Percentiles rank a stretch among this genome's conserved stretches.
These are phyloP conservation scores for Desmodesmus armatus DNA, from an alignment of 139 green algal genomes.

Conservation along the genomic window DNA sequence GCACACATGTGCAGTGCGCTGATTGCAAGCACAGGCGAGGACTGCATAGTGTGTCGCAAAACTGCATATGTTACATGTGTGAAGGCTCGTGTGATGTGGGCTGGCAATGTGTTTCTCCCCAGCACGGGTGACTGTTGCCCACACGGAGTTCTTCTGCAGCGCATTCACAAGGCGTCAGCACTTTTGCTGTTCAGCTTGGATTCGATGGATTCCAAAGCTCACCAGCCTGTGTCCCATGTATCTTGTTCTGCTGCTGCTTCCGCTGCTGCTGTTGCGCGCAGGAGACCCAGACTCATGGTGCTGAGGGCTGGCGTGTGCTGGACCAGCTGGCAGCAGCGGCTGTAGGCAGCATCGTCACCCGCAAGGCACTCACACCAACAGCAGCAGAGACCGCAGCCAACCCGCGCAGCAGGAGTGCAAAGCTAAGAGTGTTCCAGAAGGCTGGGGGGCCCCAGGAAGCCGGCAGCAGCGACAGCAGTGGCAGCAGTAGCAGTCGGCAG, in stretches of 20 bases:
- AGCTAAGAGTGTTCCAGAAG: constrained; percentile 86
- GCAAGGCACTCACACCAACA: constrained; percentile 54
- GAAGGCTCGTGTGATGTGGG: too few species aligned
- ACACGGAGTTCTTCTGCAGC: neutral
- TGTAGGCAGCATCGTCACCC: constrained; percentile 57
- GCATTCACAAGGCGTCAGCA: too few species aligned
- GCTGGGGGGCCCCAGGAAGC: constrained; percentile 22
- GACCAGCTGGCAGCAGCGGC: constrained; percentile 43
- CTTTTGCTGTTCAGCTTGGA: too few species aligned
- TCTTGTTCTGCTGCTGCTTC: neutral
- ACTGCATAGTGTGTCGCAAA: neutral
- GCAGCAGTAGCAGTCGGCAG: neutral
- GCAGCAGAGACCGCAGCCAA: constrained; percentile 79
- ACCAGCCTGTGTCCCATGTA: neutral
- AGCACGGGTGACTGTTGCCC: neutral
- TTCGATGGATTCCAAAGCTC: too few species aligned
- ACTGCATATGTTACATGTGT: neutral
- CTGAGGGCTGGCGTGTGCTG: constrained; percentile 41
- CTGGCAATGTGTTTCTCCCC: neutral
- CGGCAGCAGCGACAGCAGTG: too few species aligned
- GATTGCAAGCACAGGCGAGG: constrained; percentile 15
- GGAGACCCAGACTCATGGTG: constrained; percentile 51
- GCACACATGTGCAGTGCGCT: too few species aligned
- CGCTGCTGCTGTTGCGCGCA: constrained; percentile 11
- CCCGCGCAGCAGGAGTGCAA: constrained; percentile 86